Base-by-base conservation (phyloP, 2,329 filamentous ascomycete species). In the Penicillium carneum region DNA sequence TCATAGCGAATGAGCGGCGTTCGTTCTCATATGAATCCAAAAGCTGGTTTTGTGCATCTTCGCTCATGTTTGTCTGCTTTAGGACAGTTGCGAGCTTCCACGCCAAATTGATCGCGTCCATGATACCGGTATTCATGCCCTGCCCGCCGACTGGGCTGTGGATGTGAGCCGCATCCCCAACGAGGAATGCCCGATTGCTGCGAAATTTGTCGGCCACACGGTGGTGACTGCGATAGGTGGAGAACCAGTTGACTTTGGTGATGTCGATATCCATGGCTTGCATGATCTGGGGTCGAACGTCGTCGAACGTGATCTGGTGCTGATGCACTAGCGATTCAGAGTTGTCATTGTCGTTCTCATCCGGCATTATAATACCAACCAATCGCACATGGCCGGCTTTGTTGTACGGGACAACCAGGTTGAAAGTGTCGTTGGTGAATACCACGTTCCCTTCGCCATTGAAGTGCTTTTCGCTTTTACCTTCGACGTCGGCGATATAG, bases 111-210 rank as follows among this genome's bases (percentile, higher is more conserved):
- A 83, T 76, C 0, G 83, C 80, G 58, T 86, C 84, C 26, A 83
- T 81, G 20, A 87, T 78, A 0, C 84, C 84, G 0, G 83, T 83
- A 67, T 87, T 87, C 82, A 87, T 84, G 0, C 85, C 85, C 67
- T 86, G 84, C 0, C 83, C 86, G 2, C 84, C 85, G 0, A 82
- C 81, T 0, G 84, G 84, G 39, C 78, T 84, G 62, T 87, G 84
- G 12, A 84, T 84, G 61, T 87, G 85, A 1, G 83, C 84, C 6
- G 85, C 84, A 58, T 88, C 86, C 14, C 85, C 85, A 1, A 82
- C 84, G 0, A 88, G 73, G 46, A 87, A 83, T 3, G 84, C 76
- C 3, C 84, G 79, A 2, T 81, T 80, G 23, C 78, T 76, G 6
- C 81, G 80, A 66, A 84, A 83, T 9, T 62, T 66, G 8, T 73